Evolutionary conservation across 2,329 filamentous ascomycete genomes (phyloP).

Genomic region (Grosmannia penicillata): DNA sequence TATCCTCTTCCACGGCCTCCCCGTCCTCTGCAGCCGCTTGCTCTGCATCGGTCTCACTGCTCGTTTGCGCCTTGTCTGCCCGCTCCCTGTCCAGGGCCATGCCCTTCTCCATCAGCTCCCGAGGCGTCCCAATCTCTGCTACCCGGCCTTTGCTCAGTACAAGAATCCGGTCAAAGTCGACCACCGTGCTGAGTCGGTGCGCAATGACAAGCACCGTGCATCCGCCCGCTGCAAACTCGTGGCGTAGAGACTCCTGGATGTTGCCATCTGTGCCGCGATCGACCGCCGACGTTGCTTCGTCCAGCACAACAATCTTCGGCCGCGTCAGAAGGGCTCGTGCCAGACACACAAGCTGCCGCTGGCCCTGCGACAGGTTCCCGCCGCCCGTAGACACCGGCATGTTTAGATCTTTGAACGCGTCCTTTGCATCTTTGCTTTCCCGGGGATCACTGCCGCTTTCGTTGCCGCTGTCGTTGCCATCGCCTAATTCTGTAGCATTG

Average conservation of each 20-base stretch:
- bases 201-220: conserved; percentile 37
- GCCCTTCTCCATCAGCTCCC: conserved; percentile 23
- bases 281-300: conserved; percentile 32
- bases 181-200: conserved; percentile 27
- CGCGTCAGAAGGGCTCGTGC: conserved; percentile 27
- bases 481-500: not conserved
- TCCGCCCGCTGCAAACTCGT: conserved; percentile 28
- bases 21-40: not conserved
- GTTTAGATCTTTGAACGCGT: conserved; percentile 18
- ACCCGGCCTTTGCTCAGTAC: conserved; percentile 32
- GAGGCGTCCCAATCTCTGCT: conserved; percentile 25
- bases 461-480: not conserved
- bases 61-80: not conserved
- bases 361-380: conserved; percentile 26
- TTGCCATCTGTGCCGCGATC: conserved; percentile 41
- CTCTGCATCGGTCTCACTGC: not conserved
- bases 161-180: conserved; percentile 34
- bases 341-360: conserved; percentile 33
- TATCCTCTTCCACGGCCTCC: not conserved
- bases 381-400: conserved; percentile 18
- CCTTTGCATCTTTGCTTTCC: conserved; percentile 7
- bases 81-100: conserved; percentile 13
- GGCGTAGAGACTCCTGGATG: conserved; percentile 40
- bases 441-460: conserved; percentile 1
- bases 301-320: conserved; percentile 25